A percentile compares a stretch with the other conserved stretches of the same genome.
Conservation (phyloP, 2,329 filamentous ascomycete species). For the Cytospora chrysosperma region DNA sequence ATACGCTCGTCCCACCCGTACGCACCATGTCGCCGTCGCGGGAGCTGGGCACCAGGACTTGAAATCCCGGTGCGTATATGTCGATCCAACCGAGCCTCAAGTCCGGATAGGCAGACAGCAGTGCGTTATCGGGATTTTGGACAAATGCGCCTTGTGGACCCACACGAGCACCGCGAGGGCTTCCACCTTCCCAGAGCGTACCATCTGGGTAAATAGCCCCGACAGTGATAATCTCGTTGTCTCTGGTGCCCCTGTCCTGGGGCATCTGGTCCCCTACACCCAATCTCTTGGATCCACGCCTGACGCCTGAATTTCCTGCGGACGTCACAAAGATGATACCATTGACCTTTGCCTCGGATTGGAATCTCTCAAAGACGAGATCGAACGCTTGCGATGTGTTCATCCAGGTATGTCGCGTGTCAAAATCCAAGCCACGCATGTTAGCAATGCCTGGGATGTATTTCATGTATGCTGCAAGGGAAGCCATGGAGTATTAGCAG, state of each 20-base stretch:
- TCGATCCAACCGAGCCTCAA: conserved; percentile 6
- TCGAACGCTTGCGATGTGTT: not conserved
- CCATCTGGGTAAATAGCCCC: not conserved
- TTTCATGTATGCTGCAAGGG: not conserved
- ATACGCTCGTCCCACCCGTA: not conserved
- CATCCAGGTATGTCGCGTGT: not conserved
- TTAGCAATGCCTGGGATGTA: not conserved
- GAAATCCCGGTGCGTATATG: conserved; percentile 1
- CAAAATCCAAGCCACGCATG: not conserved
- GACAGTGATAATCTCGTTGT: conserved; percentile 5
- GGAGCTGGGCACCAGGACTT: not conserved
- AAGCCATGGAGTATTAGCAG: not conserved
- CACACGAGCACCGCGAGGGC: conserved; percentile 1
- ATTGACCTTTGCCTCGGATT: not conserved
- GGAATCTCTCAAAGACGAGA: not conserved
- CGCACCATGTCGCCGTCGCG: not conserved
- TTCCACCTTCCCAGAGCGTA: conserved; percentile 3
- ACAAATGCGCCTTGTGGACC: not conserved
- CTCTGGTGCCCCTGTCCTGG: not conserved
- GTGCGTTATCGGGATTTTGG: not conserved
- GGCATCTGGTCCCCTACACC: not conserved
- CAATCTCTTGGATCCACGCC: not conserved
- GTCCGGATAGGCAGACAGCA: not conserved
- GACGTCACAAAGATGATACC: not conserved
- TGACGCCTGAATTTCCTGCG: not conserved